These are phyloP conservation scores for Lentinus tigrinus DNA, from an alignment of 768 basidiomycete genomes.

Conservation along the genomic window DNA sequence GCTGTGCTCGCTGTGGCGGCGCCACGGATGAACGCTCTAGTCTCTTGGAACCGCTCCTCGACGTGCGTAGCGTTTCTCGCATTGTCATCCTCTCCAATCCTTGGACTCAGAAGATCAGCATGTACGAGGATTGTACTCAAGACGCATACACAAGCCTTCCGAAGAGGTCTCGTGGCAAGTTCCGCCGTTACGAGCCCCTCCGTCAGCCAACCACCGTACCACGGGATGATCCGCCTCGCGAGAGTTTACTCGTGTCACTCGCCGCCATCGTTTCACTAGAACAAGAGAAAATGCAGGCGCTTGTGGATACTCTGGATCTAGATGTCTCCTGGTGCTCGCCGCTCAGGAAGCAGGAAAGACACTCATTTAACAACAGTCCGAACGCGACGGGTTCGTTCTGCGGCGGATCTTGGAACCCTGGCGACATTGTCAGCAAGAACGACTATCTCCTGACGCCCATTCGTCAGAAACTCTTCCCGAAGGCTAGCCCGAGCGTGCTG, in stretches of 20 bases:
- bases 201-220: no score
- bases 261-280: not conserved
- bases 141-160: no score
- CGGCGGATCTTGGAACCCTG: not conserved
- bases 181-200: no score
- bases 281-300: not conserved
- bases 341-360: no score
- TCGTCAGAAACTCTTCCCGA: conserved; percentile 12
- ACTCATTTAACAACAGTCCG: not conserved
- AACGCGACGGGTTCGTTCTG: not conserved
- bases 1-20: conserved; percentile 7
- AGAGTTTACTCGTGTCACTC: no score
- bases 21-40: not conserved
- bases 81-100: no score
- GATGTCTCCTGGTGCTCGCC: not conserved
- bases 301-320: conserved; percentile 1
- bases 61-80: no score
- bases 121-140: no score
- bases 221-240: no score
- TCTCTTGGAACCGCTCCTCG: not conserved
- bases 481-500: conserved; percentile 10
- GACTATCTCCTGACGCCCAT: conserved; percentile 14
- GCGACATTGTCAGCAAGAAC: conserved; percentile 2
- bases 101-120: no score
- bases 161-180: no score